A percentile compares a stretch with the other conserved stretches of the same genome.
These are phyloP conservation scores for Candida dubliniensis DNA, from an alignment of 1,139 yeast genomes.

Conservation along the genomic window DNA sequence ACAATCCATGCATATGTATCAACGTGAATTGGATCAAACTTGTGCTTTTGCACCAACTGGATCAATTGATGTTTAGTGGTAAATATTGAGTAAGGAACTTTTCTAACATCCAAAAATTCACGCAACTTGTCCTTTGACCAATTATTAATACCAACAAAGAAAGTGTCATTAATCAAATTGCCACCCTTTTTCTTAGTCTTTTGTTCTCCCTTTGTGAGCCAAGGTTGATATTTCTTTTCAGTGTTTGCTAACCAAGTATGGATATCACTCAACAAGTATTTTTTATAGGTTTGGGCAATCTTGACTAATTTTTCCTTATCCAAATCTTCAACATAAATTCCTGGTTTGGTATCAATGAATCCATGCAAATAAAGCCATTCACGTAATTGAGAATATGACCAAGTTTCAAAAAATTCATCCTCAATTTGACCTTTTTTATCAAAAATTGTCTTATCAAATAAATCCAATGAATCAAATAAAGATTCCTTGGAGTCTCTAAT, in stretches of 20 bases:
- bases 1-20: conserved; percentile 24
- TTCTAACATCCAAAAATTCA: conserved; percentile 53
- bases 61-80: conserved; percentile 48
- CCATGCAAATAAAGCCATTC: conserved; percentile 33
- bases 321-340: conserved; percentile 20
- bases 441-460: conserved; percentile 31
- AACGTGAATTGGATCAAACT: conserved; percentile 32
- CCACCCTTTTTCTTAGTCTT: conserved; percentile 18
- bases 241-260: conserved; percentile 34
- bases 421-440: conserved; percentile 42
- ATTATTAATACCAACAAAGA: conserved; percentile 43
- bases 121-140: conserved; percentile 52
- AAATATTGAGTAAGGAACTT: conserved; percentile 44
- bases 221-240: conserved; percentile 24
- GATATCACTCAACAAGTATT: conserved; percentile 46
- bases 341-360: conserved; percentile 25
- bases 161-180: conserved; percentile 44
- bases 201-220: conserved; percentile 24
- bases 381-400: conserved; percentile 32
- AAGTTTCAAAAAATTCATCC: conserved; percentile 45
- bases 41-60: conserved; percentile 46
- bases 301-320: conserved; percentile 20
- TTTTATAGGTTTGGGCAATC: conserved; percentile 19
- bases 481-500: conserved; percentile 36
- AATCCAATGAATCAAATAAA: conserved; percentile 38